phyloP scores from a whole-genome alignment of 2,329 filamentous ascomycete species.

The Stachybotrys chartarum region DNA sequence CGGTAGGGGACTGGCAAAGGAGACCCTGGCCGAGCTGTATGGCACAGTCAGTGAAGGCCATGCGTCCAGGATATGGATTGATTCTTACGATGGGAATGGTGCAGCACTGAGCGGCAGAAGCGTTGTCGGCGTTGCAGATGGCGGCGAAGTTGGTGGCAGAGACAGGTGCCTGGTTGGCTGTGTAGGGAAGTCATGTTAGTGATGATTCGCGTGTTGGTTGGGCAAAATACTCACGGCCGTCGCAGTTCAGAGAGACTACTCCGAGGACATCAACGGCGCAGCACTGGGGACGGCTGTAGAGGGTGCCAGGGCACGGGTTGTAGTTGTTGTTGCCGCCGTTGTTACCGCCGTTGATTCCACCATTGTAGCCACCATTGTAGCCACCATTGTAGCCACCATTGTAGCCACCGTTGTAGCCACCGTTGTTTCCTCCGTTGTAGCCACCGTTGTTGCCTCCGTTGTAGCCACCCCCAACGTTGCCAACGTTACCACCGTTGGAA shows the following conservation, averaged over 20 bases:
- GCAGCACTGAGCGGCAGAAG: neutral
- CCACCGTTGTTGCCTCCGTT: neutral
- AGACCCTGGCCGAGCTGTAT: neutral
- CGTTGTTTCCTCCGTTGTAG: neutral
- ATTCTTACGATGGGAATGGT: neutral
- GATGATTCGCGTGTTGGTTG: neutral
- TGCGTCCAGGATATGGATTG: neutral
- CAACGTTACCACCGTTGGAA: neutral
- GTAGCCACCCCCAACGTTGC: neutral
- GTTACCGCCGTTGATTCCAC: neutral
- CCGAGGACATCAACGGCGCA: conserved; percentile 1
- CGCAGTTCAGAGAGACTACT: neutral
- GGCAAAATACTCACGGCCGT: neutral
- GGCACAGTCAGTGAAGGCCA: neutral
- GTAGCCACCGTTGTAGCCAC: neutral
- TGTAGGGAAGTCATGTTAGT: neutral
- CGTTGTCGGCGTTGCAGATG: neutral
- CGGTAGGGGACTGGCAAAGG: neutral
- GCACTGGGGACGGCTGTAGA: conserved; percentile 1
- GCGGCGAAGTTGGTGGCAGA: neutral
- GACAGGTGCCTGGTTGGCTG: neutral
- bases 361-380: neutral
- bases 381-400: neutral
- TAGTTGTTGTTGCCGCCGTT: neutral
- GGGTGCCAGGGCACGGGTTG: neutral